Evolutionary conservation across 345 rosid species (phyloP).

Genomic region (Excoecaria cochinchinensis): DNA sequence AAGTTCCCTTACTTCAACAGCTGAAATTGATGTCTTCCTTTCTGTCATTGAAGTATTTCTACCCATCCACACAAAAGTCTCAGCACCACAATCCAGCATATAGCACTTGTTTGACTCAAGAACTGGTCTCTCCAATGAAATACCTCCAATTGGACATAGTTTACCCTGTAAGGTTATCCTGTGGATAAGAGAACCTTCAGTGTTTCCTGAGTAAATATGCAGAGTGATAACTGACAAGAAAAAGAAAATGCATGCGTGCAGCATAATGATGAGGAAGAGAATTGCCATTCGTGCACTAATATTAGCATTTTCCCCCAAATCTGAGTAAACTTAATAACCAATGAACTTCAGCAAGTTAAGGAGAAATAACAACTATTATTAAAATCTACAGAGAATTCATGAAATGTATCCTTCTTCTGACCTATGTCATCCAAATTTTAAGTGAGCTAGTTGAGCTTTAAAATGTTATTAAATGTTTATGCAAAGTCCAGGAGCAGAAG

Average conservation of each 20-base stretch:
- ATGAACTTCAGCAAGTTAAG: conserved; percentile 5
- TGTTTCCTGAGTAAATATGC: conserved; percentile 6
- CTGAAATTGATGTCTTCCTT: conserved; percentile 66
- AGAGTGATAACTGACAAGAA: background rate
- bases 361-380: background rate
- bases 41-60: conserved; percentile 61
- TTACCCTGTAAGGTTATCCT: conserved; percentile 65
- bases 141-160: conserved; percentile 46
- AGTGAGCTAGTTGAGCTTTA: background rate
- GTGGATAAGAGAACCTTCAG: conserved; percentile 28
- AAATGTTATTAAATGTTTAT: background rate
- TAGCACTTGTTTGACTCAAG: conserved; percentile 71
- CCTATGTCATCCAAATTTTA: background rate
- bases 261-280: background rate
- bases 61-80: conserved; percentile 87
- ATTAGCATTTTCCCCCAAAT: conserved; percentile 4
- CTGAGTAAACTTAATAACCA: background rate
- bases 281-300: background rate
- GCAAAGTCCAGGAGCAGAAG: background rate
- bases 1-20: conserved; percentile 54
- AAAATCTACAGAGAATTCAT: background rate
- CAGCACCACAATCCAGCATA: conserved; percentile 65
- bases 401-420: background rate
- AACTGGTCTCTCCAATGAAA: conserved; percentile 48
- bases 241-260: background rate